Base-by-base conservation (phyloP, 2,329 filamentous ascomycete genomes). In the Didymella pomorum region DNA sequence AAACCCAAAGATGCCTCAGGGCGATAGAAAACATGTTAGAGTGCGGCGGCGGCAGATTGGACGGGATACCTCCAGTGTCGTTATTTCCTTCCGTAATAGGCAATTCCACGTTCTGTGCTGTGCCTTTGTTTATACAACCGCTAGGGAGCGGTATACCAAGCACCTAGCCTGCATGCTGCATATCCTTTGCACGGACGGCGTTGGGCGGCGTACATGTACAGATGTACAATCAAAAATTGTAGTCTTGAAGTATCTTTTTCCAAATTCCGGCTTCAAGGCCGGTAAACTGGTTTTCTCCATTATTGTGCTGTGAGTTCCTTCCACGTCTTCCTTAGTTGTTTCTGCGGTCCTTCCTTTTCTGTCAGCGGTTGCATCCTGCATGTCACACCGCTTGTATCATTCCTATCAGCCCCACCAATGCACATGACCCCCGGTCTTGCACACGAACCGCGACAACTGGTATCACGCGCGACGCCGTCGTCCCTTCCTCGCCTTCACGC, bases 61-160 rank as follows among this genome's bases (percentile, higher is more conserved):
- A 39, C 23, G 14, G 16, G 20, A 48, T 7, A 29, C 9, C 20
- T 37, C 45, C 53, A 50, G 31, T 12, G 29, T 29, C 29, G 20
- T 33, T 25, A 21, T 29, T 43, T 20, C 35, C 26, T 47, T 42
- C 35, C 26, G 10, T 43, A 54, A 39, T n/a, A 45, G 50, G 41
- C 50, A 55, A 49, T 49, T 31, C 23, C 51, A 54, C 51, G 33
- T 33, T 18, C 26, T 14, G 51, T 54, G 51, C 39, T 31, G 41
- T 53, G 31, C 33, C 43, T 39, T 20, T 53, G 43, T 55, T 52
- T 39, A 64, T 64, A 52, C 48, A 29, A 56, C 52, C 46, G 61
- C 61, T 64, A 52, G 47, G 55, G 58, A 64, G 61, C 61, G 47
- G 58, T 56, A 61, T 61, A 64, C 25, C 37, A 59, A 64, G 26